Evolutionary conservation across 2,329 filamentous ascomycete genomes (phyloP), one percentile per base, ranked within the genome.

Genomic region (Aureobasidium sp.): DNA sequence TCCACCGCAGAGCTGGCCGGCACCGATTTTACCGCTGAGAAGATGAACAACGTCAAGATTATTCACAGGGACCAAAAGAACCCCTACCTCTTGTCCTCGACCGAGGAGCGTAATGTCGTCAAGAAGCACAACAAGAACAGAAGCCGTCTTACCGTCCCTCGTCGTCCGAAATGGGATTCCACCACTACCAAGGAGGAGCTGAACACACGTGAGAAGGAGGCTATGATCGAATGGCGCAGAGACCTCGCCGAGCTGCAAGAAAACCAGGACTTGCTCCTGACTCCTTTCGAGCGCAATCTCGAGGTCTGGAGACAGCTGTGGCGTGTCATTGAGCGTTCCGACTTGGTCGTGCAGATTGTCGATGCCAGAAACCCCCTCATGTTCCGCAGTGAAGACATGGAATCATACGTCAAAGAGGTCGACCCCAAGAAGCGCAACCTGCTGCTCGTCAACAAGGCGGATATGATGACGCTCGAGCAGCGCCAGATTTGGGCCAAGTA

Each of bases 11-110:
- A 97, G 78, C 80, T 99, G 68, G 94, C 94, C n/a, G 93, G 91
- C 67, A 99, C 94, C 67, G 94, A 99, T 74, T 99, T 99, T 76
- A 97, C 93, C 0, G 95, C 94, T 32, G 92, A 97, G 80, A 97
- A 97, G 83, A 89, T 96, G 85, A 97, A 93, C 78, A 97, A 95
- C 72, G 89, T 97, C 77, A 97, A 97, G 80, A 97, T 99, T 73
- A 97, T 99, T 68, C 94, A 99, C 74, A 88, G 87, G 67, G 91
- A 97, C 74, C 92, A 97, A 78, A 90, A 89, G 78, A 99, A 99
- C 75, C 94, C 94, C 0, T 99, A 93, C 70, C 80, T 99, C 5
- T 81, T 99, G 20, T 93, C 91, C 0, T 86, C 89, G 0, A 83
- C 86, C 29, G 93, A 99, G 73, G 92, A 99, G 80, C 82, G 87